Evolutionary conservation across 2,329 filamentous ascomycete species (phyloP).

Genomic region (Myriosclerotinia curreyana): DNA sequence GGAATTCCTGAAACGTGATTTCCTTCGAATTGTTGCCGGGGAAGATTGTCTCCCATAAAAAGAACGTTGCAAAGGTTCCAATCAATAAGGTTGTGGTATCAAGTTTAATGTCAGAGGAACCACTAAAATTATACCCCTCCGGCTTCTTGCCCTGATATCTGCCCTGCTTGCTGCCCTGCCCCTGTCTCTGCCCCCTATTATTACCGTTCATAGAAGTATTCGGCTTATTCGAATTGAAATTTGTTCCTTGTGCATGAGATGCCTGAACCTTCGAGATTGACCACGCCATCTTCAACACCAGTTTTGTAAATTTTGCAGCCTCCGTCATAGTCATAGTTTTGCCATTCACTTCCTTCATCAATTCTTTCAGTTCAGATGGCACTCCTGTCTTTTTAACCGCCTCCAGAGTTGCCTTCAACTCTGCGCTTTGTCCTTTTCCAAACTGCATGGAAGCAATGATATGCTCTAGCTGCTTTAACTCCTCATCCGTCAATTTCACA

Average conservation of each 20-base stretch:
- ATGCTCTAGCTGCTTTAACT: constrained; percentile 56
- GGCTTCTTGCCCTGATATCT: constrained; percentile 39
- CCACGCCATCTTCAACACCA: constrained; percentile 37
- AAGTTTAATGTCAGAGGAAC: constrained; percentile 33
- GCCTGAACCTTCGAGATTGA: constrained; percentile 35
- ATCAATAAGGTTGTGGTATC: constrained; percentile 41
- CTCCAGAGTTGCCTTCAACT: constrained; percentile 59
- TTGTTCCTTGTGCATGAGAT: constrained; percentile 35
- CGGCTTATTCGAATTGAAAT: constrained; percentile 29
- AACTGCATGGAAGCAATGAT: constrained; percentile 54
- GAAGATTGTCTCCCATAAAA: constrained; percentile 62
- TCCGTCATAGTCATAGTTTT: constrained; percentile 33
- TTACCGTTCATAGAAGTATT: constrained; percentile 18
- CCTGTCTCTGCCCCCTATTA: background rate
- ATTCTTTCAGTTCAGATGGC: constrained; percentile 53
- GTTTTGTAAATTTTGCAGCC: constrained; percentile 40
- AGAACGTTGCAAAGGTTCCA: constrained; percentile 58
- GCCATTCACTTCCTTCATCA: constrained; percentile 36
- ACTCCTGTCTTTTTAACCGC: constrained; percentile 66
- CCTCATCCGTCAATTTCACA: constrained; percentile 49
- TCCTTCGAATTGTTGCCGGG: constrained; percentile 67
- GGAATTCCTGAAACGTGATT: constrained; percentile 97
- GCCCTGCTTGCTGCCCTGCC: constrained; percentile 25
- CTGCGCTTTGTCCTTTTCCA: constrained; percentile 58
- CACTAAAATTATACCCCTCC: constrained; percentile 30